Evolutionary conservation across 306 rosid genomes (phyloP).

Genomic region (Lupinus albus): DNA sequence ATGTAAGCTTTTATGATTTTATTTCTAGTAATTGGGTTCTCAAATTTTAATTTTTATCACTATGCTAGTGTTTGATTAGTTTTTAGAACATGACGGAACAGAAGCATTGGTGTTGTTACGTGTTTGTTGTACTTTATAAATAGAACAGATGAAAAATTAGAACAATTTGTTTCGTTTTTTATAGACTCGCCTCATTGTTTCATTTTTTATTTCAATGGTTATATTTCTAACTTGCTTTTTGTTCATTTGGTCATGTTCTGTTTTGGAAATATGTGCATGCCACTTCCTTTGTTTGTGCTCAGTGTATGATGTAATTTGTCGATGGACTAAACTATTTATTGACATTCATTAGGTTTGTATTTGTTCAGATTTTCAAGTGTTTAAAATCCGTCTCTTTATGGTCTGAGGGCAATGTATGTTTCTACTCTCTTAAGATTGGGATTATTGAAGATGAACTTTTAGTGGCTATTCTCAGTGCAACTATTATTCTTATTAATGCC

Average conservation of each 20-base stretch:
- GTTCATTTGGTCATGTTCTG: not conserved
- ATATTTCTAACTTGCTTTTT: not conserved
- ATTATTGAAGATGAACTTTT: constrained; percentile 58
- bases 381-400: constrained; percentile 52
- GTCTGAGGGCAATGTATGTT: constrained; percentile 44
- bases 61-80: too few species aligned
- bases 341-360: constrained; percentile 58
- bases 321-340: constrained; percentile 45
- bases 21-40: not conserved
- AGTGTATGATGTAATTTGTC: constrained; percentile 7
- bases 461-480: constrained; percentile 53
- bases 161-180: too few species aligned
- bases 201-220: too few species aligned
- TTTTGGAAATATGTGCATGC: not conserved
- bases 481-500: constrained; percentile 56
- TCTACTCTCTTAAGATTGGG: constrained; percentile 50
- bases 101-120: too few species aligned
- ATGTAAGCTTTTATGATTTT: constrained; percentile 52
- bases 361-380: constrained; percentile 62
- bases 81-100: too few species aligned
- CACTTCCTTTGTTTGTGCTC: not conserved
- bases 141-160: too few species aligned
- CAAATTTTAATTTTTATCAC: too few species aligned
- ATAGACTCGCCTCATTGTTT: too few species aligned
- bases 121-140: too few species aligned